Conservation (phyloP, 257 asterid genomes). For the Scutellaria barbata region DNA sequence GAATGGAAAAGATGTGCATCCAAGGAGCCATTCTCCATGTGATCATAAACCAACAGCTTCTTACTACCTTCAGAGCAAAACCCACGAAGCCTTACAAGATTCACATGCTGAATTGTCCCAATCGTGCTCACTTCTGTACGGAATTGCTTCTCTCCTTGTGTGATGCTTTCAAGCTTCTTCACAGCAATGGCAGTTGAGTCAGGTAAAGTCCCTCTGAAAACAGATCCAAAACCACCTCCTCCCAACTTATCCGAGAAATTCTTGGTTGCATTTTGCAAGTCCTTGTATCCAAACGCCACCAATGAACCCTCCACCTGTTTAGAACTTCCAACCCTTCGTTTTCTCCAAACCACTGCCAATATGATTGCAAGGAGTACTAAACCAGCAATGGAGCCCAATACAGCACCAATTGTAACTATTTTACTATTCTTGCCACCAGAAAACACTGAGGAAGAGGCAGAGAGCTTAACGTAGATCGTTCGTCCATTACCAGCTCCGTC, state of each 20-base stretch:
- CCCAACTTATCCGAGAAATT: conserved; percentile 54
- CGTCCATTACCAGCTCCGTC: conserved; percentile 46
- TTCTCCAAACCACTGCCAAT: conserved; percentile 33
- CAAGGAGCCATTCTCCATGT: conserved; percentile 54
- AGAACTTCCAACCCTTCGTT: conserved; percentile 32
- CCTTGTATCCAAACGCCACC: conserved; percentile 46
- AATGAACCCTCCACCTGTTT: conserved; percentile 44
- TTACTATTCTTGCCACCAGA: conserved; percentile 33
- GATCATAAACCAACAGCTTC: conserved; percentile 50
- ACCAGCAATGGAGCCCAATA: conserved; percentile 41
- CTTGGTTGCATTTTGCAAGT: conserved; percentile 53
- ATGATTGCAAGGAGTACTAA: conserved; percentile 27
- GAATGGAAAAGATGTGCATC: conserved; percentile 45
- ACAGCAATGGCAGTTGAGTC: conserved; percentile 49
- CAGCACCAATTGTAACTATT: conserved; percentile 36
- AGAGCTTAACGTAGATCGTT: conserved; percentile 39
- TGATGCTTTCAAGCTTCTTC: conserved; percentile 54
- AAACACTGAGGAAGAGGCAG: conserved; percentile 46
- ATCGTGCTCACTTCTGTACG: conserved; percentile 55
- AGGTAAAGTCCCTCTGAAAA: conserved; percentile 48
- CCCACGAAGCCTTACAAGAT: conserved; percentile 58
- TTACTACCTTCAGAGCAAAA: conserved; percentile 52
- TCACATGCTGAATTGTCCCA: conserved; percentile 54
- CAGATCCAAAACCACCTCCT: conserved; percentile 62
- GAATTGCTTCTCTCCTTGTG: conserved; percentile 60